Evolutionary conservation across 164 flowering plant species (phyloP).

Genomic region (Taxillus chinensis): DNA sequence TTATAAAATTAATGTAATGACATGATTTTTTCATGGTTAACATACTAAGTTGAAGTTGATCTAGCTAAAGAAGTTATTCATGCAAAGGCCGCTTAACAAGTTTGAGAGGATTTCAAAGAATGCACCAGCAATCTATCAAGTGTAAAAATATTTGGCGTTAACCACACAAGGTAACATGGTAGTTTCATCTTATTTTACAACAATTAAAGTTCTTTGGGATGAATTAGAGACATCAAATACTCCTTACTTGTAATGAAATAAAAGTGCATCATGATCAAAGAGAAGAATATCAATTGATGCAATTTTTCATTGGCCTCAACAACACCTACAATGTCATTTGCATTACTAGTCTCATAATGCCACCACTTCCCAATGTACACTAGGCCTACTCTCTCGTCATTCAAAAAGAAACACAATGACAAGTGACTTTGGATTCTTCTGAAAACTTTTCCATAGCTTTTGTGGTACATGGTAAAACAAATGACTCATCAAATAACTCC

Average conservation of each 20-base stretch:
- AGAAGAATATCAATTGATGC: slow-evolving; percentile 2
- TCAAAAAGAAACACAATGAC: neutral
- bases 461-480: too few relatives aligned
- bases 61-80: slow-evolving; percentile 5
- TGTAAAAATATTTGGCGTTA: neutral
- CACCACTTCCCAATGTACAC: neutral
- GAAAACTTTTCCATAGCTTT: slow-evolving; percentile 2
- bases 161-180: neutral
- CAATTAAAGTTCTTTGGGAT: neutral
- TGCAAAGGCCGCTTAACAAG: slow-evolving; percentile 2
- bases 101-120: neutral
- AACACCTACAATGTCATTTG: neutral
- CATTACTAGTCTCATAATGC: neutral
- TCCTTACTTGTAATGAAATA: neutral
- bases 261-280: neutral
- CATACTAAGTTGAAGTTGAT: slow-evolving; percentile 1
- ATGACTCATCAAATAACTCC: neutral
- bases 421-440: neutral
- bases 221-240: neutral
- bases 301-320: slow-evolving; percentile 1
- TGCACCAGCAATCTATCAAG: neutral
- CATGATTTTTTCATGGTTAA: slow-evolving; percentile 5
- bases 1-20: neutral
- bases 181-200: neutral
- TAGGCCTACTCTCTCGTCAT: slow-evolving; percentile 5